Base-by-base conservation (phyloP, 2,329 filamentous ascomycete genomes). In the Penicillium verrucosum region DNA sequence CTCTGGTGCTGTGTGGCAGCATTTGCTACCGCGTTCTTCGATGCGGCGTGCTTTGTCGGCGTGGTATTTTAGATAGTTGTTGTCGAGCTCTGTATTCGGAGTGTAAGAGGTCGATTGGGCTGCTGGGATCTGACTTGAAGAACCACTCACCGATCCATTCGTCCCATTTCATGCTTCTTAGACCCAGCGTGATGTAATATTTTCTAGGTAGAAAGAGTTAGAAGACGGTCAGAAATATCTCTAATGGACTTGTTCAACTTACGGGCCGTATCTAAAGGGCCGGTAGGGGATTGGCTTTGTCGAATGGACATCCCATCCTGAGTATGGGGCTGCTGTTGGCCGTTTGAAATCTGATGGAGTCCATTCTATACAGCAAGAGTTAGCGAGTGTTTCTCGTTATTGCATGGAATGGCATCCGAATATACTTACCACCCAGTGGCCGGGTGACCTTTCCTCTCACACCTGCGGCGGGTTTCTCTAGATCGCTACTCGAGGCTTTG, bases 211-310 rank as follows among this genome's bases (percentile, higher is more conserved):
- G 32, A 34, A 8, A 38, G 23, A 25, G 11, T 57, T 9, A 60
- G 32, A 30, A 38, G 40, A 37, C 6, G 7, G 5, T 5, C 12
- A 18, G 14, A 1, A 34, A 2, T 23, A 23, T 21, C 3, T 29
- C 5, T 1, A 37, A 45, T 51, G 59, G 48, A 7, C 5, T 8
- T 21, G 10, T 38, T 23, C 18, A 12, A 74, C 72, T 70, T 69
- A 77, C 70, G 89, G 89, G 0, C 89, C 89, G 70, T 90, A 84
- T 64, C 87, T 84, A 72, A 93, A 93, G 0, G 89, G 88, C 6
- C 89, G 83, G 73, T 93, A 93, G 0, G 88, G 88, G 0, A 91
- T 81, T 0, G 89, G 89, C 58, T 88, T 87, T 1, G 87, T 89
- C n/a, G 77, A 75, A 25, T 82, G 78, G 36, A 92, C 70, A 42